phyloP scores from a whole-genome alignment of 352 stramenopile species.

The Phytophthora vignae region DNA sequence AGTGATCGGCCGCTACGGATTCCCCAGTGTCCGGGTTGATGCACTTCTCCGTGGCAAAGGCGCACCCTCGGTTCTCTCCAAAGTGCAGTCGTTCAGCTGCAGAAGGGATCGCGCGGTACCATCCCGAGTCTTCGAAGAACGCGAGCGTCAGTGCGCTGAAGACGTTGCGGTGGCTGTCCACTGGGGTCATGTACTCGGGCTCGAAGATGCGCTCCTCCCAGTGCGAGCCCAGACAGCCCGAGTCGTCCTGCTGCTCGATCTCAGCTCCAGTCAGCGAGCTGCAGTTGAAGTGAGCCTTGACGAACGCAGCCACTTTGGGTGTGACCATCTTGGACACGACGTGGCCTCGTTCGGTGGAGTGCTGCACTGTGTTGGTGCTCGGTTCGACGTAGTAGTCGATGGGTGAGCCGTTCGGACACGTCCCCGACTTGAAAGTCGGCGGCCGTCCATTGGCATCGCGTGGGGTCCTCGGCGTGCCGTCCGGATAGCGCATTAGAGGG shows the following conservation, averaged over 20 bases:
- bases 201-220: constrained; percentile 89
- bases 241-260: constrained; percentile 78
- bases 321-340: constrained; percentile 77
- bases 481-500: constrained; percentile 70
- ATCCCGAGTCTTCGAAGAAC: constrained; percentile 87
- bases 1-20: constrained; percentile 66
- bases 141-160: constrained; percentile 77
- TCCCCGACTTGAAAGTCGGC: constrained; percentile 30
- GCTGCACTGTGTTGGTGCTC: constrained; percentile 55
- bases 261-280: constrained; percentile 64
- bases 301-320: constrained; percentile 63
- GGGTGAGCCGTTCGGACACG: constrained; percentile 65
- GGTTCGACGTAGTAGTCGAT: constrained; percentile 51
- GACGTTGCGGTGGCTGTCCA: constrained; percentile 80
- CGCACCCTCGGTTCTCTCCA: constrained; percentile 67
- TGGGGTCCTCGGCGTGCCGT: constrained; percentile 72
- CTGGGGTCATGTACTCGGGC: constrained; percentile 82
- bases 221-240: constrained; percentile 78
- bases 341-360: constrained; percentile 62
- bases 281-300: constrained; percentile 77
- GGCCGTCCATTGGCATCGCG: constrained; percentile 57
- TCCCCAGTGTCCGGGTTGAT: constrained; percentile 59
- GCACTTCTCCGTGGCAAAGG: constrained; percentile 73
- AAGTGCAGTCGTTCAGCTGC: constrained; percentile 70
- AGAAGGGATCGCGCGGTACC: constrained; percentile 73